phyloP scores from a whole-genome alignment of 2,329 filamentous ascomycete species.

The Metarhizium brunneum region DNA sequence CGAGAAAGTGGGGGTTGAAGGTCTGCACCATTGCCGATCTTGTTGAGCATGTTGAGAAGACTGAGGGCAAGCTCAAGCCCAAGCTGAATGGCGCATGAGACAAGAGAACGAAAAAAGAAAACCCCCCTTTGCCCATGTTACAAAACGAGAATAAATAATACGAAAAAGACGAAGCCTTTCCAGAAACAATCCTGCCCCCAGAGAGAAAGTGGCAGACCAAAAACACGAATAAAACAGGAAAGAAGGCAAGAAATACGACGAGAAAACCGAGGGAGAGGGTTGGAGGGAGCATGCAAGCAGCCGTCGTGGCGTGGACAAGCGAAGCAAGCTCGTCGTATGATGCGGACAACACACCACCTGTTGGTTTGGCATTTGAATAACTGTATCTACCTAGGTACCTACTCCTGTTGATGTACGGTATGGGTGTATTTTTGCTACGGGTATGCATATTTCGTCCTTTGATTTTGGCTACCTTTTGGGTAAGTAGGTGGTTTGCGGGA shows the following conservation, averaged over 20 bases:
- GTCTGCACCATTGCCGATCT: slow-evolving; percentile 94
- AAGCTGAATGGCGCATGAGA: slow-evolving; percentile 21
- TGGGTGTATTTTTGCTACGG: background rate
- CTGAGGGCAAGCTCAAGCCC: slow-evolving; percentile 50
- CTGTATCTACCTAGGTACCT: background rate
- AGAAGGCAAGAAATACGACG: background rate
- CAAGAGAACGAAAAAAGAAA: background rate
- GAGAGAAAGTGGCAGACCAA: too few relatives aligned
- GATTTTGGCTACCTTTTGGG: background rate
- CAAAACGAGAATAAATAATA: too few relatives aligned
- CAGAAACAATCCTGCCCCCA: too few relatives aligned
- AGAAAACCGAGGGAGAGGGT: background rate
- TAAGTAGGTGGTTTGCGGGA: background rate
- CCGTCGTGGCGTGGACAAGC: background rate
- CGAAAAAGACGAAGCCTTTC: too few relatives aligned
- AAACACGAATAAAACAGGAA: background rate
- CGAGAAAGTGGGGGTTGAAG: slow-evolving; percentile 77
- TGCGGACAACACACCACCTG: background rate
- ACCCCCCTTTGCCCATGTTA: too few relatives aligned
- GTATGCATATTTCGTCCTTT: background rate
- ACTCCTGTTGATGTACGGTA: background rate
- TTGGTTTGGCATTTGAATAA: background rate
- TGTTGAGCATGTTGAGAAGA: slow-evolving; percentile 68
- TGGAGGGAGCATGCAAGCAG: background rate
- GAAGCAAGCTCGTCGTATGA: background rate